Evolutionary conservation across 176 grass and related monocot genomes (phyloP).

Genomic region (Tillandsia leiboldiana): DNA sequence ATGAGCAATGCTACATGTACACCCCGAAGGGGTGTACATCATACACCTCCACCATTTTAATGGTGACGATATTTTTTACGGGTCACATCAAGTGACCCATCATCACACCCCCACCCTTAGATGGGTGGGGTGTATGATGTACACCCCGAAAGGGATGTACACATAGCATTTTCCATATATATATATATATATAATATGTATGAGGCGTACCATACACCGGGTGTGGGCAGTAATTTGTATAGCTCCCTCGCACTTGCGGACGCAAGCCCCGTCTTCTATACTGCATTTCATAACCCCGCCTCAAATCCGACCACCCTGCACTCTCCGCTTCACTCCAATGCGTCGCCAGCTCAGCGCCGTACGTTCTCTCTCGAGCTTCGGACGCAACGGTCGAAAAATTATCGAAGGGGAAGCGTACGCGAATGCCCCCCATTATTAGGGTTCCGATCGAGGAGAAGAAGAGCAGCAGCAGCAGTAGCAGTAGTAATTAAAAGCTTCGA

Average conservation of each 20-base stretch:
- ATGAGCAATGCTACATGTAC: no score
- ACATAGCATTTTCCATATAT: no score
- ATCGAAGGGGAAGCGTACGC: background rate
- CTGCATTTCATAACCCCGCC: background rate
- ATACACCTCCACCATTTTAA: no score
- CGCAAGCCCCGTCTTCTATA: conserved; percentile 9
- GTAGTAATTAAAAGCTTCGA: background rate
- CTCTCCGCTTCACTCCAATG: conserved; percentile 16
- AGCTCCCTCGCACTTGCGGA: conserved; percentile 19
- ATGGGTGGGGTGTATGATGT: no score
- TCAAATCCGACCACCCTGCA: conserved; percentile 2
- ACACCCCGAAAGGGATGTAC: no score
- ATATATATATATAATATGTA: no score
- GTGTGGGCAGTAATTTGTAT: no score
- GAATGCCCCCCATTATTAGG: background rate
- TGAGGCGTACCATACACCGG: no score
- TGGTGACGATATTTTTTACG: no score
- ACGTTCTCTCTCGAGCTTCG: conserved; percentile 2
- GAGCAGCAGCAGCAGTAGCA: background rate
- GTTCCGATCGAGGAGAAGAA: background rate
- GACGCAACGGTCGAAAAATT: conserved; percentile 10
- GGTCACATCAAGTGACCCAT: no score
- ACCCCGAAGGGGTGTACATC: no score
- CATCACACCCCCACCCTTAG: no score
- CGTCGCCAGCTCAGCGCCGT: conserved; percentile 8